Evolutionary conservation across 176 grass and related monocot genomes (phyloP).

Genomic region (Ananas comosus): DNA sequence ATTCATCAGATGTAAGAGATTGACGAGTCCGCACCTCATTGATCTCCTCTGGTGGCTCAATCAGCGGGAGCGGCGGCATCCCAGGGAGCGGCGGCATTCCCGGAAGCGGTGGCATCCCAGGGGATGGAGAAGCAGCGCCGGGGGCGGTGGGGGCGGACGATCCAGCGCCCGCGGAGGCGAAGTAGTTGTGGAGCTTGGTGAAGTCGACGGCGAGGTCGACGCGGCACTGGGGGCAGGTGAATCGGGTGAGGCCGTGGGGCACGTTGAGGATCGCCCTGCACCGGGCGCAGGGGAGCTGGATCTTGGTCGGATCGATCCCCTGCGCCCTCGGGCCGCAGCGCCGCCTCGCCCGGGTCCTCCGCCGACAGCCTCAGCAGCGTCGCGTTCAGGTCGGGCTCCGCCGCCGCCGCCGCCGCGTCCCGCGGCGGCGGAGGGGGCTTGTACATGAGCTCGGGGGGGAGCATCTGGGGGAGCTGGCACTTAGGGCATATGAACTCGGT

Average conservation of each 20-base stretch:
- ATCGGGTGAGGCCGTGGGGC: conserved; percentile 70
- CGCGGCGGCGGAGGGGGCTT: conserved; percentile 9
- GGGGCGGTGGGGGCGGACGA: conserved; percentile 5
- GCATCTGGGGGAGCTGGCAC: conserved; percentile 63
- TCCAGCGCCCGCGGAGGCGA: conserved; percentile 5
- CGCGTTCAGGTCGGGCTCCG: no score
- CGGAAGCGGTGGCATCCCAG: background rate
- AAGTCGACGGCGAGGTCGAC: conserved; percentile 71
- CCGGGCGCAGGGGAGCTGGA: conserved; percentile 63
- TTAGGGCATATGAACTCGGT: conserved; percentile 86
- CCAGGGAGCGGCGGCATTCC: conserved; percentile 9
- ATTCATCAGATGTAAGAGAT: background rate
- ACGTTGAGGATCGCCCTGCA: conserved; percentile 89
- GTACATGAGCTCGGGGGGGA: conserved; percentile 69
- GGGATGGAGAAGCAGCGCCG: conserved; percentile 10
- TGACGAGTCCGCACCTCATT: conserved; percentile 41
- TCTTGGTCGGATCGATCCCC: conserved; percentile 68
- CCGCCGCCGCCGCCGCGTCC: background rate
- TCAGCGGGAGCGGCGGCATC: conserved; percentile 17
- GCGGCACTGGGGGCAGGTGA: conserved; percentile 81
- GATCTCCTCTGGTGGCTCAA: conserved; percentile 50
- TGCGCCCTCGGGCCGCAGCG: conserved; percentile 23
- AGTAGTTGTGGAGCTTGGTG: conserved; percentile 44
- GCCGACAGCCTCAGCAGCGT: no score
- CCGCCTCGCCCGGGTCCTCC: no score